Evolutionary conservation across 768 basidiomycete species (phyloP).

Genomic region (Rhizopogon roseolus): DNA sequence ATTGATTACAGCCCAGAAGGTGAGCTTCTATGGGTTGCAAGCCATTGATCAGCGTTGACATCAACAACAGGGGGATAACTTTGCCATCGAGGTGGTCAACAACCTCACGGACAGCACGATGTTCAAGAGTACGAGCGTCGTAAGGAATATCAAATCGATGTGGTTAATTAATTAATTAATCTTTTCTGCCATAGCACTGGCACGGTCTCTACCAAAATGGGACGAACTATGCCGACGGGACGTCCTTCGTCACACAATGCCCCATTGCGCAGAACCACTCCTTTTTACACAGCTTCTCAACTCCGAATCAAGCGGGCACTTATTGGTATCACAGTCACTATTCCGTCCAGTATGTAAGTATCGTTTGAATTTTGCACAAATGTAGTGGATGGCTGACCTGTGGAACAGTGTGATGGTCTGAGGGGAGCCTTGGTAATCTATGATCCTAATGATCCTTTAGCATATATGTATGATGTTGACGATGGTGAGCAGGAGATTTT

Average conservation of each 20-base stretch:
- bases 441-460: conserved; percentile 38
- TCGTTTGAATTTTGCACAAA: conserved; percentile 6
- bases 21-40: not conserved
- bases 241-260: conserved; percentile 38
- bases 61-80: conserved; percentile 27
- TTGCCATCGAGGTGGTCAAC: conserved; percentile 41
- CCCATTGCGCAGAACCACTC: conserved; percentile 30
- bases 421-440: conserved; percentile 41
- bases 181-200: conserved; percentile 20
- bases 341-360: conserved; percentile 21
- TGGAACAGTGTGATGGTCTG: conserved; percentile 32
- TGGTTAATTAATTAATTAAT: conserved; percentile 9
- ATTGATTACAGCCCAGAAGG: conserved; percentile 1
- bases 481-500: conserved; percentile 25
- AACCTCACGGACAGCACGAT: conserved; percentile 40
- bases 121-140: conserved; percentile 41
- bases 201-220: conserved; percentile 23
- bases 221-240: conserved; percentile 32
- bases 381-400: conserved; percentile 27
- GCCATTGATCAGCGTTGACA: not conserved
- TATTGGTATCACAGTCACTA: conserved; percentile 46
- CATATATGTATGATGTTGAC: conserved; percentile 39
- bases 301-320: conserved; percentile 33
- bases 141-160: conserved; percentile 9
- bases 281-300: conserved; percentile 33